Evolutionary conservation across 2,329 filamentous ascomycete genomes (phyloP), one percentile per base, ranked within the genome.

Genomic region (Monascus ruber): DNA sequence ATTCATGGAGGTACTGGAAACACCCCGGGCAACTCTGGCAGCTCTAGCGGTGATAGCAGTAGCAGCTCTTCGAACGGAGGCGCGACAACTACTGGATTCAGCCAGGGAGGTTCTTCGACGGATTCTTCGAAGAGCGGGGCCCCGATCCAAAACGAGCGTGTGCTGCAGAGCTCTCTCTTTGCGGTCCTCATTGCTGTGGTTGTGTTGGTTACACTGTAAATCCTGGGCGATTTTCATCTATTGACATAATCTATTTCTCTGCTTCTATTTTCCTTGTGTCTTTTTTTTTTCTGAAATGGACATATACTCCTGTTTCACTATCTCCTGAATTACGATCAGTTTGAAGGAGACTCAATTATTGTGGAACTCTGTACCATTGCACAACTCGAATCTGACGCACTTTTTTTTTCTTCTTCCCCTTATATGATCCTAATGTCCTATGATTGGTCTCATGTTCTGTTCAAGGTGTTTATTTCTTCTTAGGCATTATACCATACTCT

Each of bases 161-260:
- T 67, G 36, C 52, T 69, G 35, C 55, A 56, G 34, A 63, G 66
- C 38, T 68, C 65, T 5, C 53, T 70, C 45, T 67, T 70, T 42
- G 68, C 66, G 24, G 67, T 65, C 10, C 47, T 70, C 40, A 63
- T 70, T 33, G 68, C 66, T 17, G 52, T 70, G 24, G 59, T 69
- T 34, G 67, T 60, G 37, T 49, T 69, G 47, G 61, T 70, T 44
- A 56, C 63, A 36, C 48, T 70, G 54, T 70, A 56, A 62, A 53
- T 40, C 33, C 45, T 35, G 17, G 6, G 33, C 8, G 29, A 40
- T 38, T 44, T 40, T 34, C 28, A 35, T 45, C 35, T 34, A 39
- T 45, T 29, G 24, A 38, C 36, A 33, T 26, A 38, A 35, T 44
- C 25, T 33, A 31, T 41, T 6, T 34, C 17, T 40, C 36, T 27